phyloP scores from a whole-genome alignment of 495 filamentous ascomycete species.

The Aspergillus bertholletiae region DNA sequence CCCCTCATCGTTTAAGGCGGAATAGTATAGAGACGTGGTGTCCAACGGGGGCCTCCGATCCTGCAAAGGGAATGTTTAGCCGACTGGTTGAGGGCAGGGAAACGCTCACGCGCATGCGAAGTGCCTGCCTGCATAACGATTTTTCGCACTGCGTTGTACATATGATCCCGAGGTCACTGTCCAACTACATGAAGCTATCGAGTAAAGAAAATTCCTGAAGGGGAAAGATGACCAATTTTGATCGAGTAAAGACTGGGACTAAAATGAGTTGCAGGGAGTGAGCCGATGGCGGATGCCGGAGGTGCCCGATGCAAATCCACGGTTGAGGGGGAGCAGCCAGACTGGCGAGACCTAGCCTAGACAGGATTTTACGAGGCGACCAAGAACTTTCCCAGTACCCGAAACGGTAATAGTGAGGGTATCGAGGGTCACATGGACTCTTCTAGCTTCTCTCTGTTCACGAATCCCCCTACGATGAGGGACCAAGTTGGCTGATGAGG shows the following conservation, averaged over 20 bases:
- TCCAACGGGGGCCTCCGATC: not conserved
- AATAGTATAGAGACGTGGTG: too few species aligned
- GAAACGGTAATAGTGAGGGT: constrained; percentile 18
- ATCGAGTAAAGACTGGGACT: constrained; percentile 20
- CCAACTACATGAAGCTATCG: constrained; percentile 11
- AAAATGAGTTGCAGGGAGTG: constrained; percentile 8
- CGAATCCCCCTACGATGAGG: not conserved
- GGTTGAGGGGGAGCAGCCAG: not conserved
- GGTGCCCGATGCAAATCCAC: constrained; percentile 19
- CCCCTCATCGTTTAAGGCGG: too few species aligned
- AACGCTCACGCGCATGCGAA: not conserved
- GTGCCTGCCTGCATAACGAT: not conserved
- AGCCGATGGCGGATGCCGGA: constrained; percentile 23
- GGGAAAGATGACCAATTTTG: constrained; percentile 9
- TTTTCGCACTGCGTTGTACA: not conserved
- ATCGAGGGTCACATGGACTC: constrained; percentile 4
- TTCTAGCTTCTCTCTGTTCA: not conserved
- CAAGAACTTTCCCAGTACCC: not conserved
- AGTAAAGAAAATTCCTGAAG: constrained; percentile 14
- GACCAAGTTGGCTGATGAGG: not conserved
- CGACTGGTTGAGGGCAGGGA: not conserved
- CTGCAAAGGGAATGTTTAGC: not conserved
- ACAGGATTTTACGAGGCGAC: not conserved
- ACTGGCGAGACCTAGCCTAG: not conserved
- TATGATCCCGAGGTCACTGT: not conserved